Evolutionary conservation across 768 basidiomycete species (phyloP).

Genomic region (Nidularia pulvinata): DNA sequence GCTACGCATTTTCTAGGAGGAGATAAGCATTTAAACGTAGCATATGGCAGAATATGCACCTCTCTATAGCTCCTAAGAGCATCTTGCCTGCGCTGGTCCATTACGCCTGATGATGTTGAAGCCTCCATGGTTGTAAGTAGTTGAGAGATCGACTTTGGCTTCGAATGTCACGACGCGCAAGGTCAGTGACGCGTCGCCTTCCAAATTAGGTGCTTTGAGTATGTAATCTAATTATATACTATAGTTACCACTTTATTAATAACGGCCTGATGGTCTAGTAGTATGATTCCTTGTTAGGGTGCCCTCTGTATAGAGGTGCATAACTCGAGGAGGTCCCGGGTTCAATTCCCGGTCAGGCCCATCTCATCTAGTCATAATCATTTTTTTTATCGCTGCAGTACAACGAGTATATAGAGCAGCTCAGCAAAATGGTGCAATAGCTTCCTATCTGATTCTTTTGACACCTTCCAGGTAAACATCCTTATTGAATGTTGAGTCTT

Average conservation of each 20-base stretch:
- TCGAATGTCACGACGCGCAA: constrained; percentile 30
- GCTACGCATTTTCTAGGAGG: constrained; percentile 84
- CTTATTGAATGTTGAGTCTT: too few species aligned
- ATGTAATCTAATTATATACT: background rate
- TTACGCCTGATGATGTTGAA: constrained; percentile 56
- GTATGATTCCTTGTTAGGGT: constrained; percentile 66
- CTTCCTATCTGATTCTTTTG: too few species aligned
- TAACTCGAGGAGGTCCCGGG: constrained; percentile 81
- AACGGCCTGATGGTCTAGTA: too few species aligned
- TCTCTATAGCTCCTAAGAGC: constrained; percentile 79
- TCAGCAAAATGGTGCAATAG: too few species aligned
- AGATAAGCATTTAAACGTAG: constrained; percentile 6
- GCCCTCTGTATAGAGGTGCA: too few species aligned
- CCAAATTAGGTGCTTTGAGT: constrained; percentile 5
- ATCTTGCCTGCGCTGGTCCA: constrained; percentile 74
- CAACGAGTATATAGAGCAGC: too few species aligned
- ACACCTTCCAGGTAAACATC: too few species aligned
- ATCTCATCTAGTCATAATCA: too few species aligned
- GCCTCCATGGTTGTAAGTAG: constrained; percentile 37
- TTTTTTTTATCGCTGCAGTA: too few species aligned
- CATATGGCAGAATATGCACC: constrained; percentile 28
- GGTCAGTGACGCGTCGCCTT: constrained; percentile 29
- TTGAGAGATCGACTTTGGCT: constrained; percentile 5
- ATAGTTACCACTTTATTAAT: constrained; percentile 42
- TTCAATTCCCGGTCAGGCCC: constrained; percentile 79